These are phyloP conservation scores for Amaranthus palmeri DNA, from an alignment of 148 eudicot genomes.

Conservation along the genomic window DNA sequence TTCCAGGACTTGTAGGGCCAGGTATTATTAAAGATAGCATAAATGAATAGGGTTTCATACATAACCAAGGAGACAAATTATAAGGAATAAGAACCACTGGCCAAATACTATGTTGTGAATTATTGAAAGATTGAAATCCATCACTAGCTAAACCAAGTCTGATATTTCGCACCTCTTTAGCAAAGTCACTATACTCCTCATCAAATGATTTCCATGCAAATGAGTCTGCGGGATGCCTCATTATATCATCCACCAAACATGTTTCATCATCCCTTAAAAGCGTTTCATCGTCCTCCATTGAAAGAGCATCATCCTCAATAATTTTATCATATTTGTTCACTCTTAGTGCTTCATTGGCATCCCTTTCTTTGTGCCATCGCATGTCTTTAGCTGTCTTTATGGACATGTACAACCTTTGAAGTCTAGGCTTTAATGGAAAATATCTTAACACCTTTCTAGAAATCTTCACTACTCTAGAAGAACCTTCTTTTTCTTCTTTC, in stretches of 20 bases:
- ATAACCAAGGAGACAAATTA: too few species aligned
- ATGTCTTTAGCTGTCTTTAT: too few species aligned
- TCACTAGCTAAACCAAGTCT: slow-evolving; percentile 28
- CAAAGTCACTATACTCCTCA: slow-evolving; percentile 7
- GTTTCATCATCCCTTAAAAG: neutral
- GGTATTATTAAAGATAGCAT: slow-evolving; percentile 26
- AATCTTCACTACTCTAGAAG: neutral
- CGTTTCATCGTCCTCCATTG: too few species aligned
- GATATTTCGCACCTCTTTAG: slow-evolving; percentile 26
- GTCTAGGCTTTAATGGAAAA: too few species aligned
- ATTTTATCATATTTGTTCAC: too few species aligned
- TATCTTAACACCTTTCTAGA: too few species aligned
- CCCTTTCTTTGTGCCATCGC: too few species aligned
- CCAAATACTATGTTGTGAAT: neutral
- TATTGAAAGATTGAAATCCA: slow-evolving; percentile 25
- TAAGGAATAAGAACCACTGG: too few species aligned
- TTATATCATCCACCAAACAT: slow-evolving; percentile 9
- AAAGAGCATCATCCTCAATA: too few species aligned
- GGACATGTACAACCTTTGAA: too few species aligned
- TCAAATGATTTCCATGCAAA: neutral
- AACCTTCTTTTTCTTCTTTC: neutral
- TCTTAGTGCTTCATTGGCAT: too few species aligned
- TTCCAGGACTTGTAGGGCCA: neutral
- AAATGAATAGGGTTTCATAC: slow-evolving; percentile 10
- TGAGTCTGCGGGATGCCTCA: slow-evolving; percentile 26